phyloP scores from a whole-genome alignment of 2,329 filamentous ascomycete species.

The Stemphylium vesicarium region DNA sequence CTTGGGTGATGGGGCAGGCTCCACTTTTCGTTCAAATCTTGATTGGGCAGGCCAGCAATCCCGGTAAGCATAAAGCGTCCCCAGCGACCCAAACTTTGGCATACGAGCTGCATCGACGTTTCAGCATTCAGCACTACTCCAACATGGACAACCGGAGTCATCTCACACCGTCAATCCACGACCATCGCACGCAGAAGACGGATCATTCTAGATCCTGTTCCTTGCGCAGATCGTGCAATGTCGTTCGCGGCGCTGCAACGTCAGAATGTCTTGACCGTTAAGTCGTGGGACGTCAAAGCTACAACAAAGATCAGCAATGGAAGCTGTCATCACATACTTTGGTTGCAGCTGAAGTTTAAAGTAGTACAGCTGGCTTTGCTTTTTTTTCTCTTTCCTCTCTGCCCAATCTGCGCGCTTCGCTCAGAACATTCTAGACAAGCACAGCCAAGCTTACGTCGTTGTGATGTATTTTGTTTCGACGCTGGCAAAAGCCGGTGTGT shows the following conservation, averaged over 20 bases:
- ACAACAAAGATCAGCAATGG: background rate
- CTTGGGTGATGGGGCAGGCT: background rate
- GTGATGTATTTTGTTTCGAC: slow-evolving; percentile 7
- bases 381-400: background rate
- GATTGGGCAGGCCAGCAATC: slow-evolving; percentile 3
- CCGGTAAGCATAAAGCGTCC: background rate
- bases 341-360: slow-evolving; percentile 1
- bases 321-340: background rate
- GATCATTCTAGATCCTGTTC: background rate
- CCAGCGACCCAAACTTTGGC: slow-evolving; percentile 1
- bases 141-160: slow-evolving; percentile 2
- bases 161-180: slow-evolving; percentile 1
- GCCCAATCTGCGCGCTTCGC: background rate
- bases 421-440: slow-evolving; percentile 8
- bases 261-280: background rate
- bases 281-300: slow-evolving; percentile 3
- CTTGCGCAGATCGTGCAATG: background rate
- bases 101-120: background rate
- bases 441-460: slow-evolving; percentile 10
- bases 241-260: background rate
- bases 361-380: background rate
- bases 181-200: background rate
- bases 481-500: slow-evolving; percentile 11
- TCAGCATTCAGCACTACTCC: slow-evolving; percentile 2
- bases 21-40: background rate